Evolutionary conservation across 129 eudicot species (phyloP).

Genomic region (Flaveria sonorensis): DNA sequence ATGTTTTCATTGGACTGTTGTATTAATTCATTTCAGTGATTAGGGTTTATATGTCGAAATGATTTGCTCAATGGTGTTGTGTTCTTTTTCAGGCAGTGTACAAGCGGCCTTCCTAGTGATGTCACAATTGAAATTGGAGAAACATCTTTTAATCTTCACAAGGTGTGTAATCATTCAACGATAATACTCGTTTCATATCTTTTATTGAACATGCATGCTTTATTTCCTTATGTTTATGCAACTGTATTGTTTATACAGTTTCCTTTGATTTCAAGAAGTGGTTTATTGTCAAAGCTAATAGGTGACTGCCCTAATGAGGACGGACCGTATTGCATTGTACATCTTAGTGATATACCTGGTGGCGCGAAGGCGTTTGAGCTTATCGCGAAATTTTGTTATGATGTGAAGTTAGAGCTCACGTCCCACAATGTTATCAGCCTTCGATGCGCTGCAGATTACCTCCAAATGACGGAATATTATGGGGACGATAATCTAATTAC

Average conservation of each 20-base stretch:
- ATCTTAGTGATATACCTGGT: constrained; percentile 77
- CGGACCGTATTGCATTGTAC: constrained; percentile 41
- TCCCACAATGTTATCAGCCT: constrained; percentile 66
- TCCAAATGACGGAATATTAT: constrained; percentile 72
- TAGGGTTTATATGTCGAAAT: not conserved
- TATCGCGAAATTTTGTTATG: constrained; percentile 75
- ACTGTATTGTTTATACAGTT: constrained; percentile 46
- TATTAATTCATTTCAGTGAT: too few relatives aligned
- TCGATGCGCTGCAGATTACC: constrained; percentile 80
- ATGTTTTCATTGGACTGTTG: too few relatives aligned
- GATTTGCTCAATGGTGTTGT: not conserved
- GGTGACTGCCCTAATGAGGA: constrained; percentile 48
- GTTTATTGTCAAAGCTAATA: constrained; percentile 55
- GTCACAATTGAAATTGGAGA: constrained; percentile 76
- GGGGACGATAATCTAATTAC: constrained; percentile 77
- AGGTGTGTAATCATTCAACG: constrained; percentile 42
- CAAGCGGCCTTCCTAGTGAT: constrained; percentile 81
- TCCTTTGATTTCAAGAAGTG: constrained; percentile 83
- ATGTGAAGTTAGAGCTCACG: constrained; percentile 70
- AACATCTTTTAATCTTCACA: constrained; percentile 75
- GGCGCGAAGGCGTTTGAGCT: constrained; percentile 80
- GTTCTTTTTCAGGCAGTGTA: constrained; percentile 65
- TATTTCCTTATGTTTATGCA: not conserved
- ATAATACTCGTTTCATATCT: constrained; percentile 1
- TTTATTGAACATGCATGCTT: not conserved